Evolutionary conservation across 1,139 yeast species (phyloP), one percentile per base, ranked within the genome.

Genomic region (Pichia sp.): DNA sequence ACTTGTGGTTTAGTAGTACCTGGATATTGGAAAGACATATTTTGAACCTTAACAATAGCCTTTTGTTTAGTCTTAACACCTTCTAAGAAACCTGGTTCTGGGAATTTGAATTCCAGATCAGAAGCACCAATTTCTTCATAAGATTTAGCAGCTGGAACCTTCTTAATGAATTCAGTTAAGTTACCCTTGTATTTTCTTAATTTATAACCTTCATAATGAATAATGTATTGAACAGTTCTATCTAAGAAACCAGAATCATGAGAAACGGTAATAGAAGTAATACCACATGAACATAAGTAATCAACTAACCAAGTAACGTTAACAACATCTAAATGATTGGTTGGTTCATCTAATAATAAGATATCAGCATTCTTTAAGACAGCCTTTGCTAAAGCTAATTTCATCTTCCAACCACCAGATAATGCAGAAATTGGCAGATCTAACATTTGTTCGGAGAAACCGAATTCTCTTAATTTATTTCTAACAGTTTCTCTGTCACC

Each of bases 351-450:
- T 70, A 92, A 82, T 72, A 92, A 80, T 73, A 92, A 80, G 68
- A 92, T 92, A 74, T 92, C 97, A 64, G 97, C 97, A 75, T 89
- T 89, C 80, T 87, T 87, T 76, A 92, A 85, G 69, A 92, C 97
- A 67, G 98, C 98, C 77, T 97, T 87, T 62, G 97, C 97, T 67
- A 92, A 81, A 68, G 97, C 98, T 71, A 92, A 82, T 78, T 92
- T 92, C 98, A 92, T 92, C 82, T 92, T 92, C 98, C 98, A 92
- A 82, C 98, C 98, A 83, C 98, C 98, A 65, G 97, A 90, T 63
- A 92, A 80, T 56, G 97, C 87, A 68, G 89, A 82, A 70, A 92
- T 90, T 70, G 95, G 95, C 94, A 84, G 85, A 60, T 66, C 70
- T 67, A 81, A 80, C 96, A 89, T 89, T 65, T 82, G 95, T 54